phyloP scores from a whole-genome alignment of 108 stramenopile species.

The Nitzschia palea region DNA sequence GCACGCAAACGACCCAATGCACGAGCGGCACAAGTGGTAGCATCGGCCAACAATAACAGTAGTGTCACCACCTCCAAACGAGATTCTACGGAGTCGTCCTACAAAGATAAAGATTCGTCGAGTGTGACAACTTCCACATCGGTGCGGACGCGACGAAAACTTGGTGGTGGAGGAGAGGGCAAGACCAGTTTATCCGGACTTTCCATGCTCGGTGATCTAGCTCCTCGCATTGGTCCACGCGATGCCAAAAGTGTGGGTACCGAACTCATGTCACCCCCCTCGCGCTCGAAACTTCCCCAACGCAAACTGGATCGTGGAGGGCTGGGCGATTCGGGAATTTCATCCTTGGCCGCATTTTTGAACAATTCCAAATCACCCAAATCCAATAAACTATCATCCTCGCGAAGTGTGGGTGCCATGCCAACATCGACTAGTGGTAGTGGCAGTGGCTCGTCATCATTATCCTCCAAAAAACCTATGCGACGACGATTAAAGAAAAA shows the following conservation, averaged over 20 bases:
- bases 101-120: not conserved
- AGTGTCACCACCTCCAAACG: not conserved
- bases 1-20: slow-evolving; percentile 3
- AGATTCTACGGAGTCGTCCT: not conserved
- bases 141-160: not conserved
- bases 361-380: not conserved
- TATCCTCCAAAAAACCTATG: not conserved
- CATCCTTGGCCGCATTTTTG: slow-evolving; percentile 8
- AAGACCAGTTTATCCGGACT: not conserved
- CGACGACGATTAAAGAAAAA: slow-evolving; percentile 4
- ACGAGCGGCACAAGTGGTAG: not conserved
- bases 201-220: slow-evolving; percentile 14
- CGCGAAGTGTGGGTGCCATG: slow-evolving; percentile 13
- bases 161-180: not conserved
- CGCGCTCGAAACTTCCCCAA: slow-evolving; percentile 1
- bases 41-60: not conserved
- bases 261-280: not conserved
- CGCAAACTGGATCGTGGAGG: not conserved
- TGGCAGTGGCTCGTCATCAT: not conserved
- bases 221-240: not conserved
- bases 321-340: not conserved
- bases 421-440: too few species aligned
- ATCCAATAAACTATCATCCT: slow-evolving; percentile 11
- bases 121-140: not conserved
- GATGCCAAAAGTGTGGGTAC: slow-evolving; percentile 12